Conservation (phyloP, 2,329 filamentous ascomycete species). For the Aspergillus clavatus region DNA sequence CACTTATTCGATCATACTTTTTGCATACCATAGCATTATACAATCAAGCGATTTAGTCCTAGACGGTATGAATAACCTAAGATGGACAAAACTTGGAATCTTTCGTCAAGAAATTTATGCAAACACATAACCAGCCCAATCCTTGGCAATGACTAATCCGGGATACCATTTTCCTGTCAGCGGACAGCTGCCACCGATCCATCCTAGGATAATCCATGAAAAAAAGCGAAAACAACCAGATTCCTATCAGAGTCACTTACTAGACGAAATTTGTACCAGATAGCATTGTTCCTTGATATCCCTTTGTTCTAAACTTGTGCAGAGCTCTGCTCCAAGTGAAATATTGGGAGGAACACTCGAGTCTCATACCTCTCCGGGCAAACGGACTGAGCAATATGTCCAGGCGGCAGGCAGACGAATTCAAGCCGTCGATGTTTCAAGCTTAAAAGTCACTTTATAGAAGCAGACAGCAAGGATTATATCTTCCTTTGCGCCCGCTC, state of each 20-base stretch:
- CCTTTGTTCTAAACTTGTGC: too few species aligned
- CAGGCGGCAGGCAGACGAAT: constrained; percentile 9
- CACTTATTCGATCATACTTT: not conserved
- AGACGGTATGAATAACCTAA: not conserved
- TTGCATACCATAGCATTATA: constrained; percentile 1
- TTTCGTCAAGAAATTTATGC: not conserved
- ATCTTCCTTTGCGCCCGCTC: not conserved
- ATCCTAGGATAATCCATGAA: not conserved
- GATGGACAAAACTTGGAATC: not conserved
- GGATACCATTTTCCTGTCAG: not conserved
- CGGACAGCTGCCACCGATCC: not conserved
- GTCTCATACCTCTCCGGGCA: too few species aligned
- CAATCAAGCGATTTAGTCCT: not conserved
- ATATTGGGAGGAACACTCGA: too few species aligned
- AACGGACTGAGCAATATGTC: constrained; percentile 6
- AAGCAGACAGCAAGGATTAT: not conserved
- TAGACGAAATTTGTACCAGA: too few species aligned
- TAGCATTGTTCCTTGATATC: not conserved
- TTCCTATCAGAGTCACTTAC: not conserved
- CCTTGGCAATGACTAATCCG: not conserved
- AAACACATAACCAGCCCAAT: too few species aligned
- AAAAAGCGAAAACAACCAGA: not conserved
- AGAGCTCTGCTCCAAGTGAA: too few species aligned
- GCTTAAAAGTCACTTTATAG: not conserved
- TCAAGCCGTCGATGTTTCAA: constrained; percentile 1